Evolutionary conservation across 805 yeast species (phyloP).

Genomic region (Metschnikowia corniflorae): DNA sequence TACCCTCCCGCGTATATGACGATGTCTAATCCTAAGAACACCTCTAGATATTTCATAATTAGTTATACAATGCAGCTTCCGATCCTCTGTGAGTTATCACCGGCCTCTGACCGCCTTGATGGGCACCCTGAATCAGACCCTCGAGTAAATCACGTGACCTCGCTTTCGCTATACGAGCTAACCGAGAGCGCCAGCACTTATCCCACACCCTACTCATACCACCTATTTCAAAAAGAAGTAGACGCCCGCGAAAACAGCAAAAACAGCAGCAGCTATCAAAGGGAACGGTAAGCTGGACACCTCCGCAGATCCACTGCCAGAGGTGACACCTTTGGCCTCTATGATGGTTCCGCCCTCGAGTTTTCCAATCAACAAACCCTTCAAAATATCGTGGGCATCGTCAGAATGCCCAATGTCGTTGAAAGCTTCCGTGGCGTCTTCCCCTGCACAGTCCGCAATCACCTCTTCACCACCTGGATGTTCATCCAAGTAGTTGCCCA

Average conservation of each 20-base stretch:
- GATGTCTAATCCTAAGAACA: too few species aligned
- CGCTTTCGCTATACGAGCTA: too few species aligned
- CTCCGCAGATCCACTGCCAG: conserved; percentile 11
- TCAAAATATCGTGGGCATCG: conserved; percentile 80
- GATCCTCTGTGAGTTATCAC: too few species aligned
- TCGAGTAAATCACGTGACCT: too few species aligned
- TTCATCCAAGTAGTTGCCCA: conserved; percentile 41
- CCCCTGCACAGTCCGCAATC: conserved; percentile 72
- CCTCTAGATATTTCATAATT: too few species aligned
- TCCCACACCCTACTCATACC: too few species aligned
- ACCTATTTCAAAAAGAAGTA: conserved; percentile 19
- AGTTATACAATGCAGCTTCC: too few species aligned
- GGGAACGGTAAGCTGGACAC: conserved; percentile 19
- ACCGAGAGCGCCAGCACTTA: too few species aligned
- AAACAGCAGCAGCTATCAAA: conserved; percentile 16
- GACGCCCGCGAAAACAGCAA: conserved; percentile 19
- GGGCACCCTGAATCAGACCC: too few species aligned
- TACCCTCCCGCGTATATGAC: too few species aligned
- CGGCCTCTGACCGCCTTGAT: too few species aligned
- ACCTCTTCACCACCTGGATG: conserved; percentile 86
- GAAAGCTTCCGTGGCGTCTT: conserved; percentile 67
- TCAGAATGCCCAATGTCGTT: conserved; percentile 96
- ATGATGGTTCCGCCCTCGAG: conserved; percentile 59
- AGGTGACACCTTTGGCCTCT: conserved; percentile 17
- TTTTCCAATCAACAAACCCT: conserved; percentile 68